Evolutionary conservation across 192 early-diverging fungal genomes (phyloP).

Genomic region (Thamnidium elegans): DNA sequence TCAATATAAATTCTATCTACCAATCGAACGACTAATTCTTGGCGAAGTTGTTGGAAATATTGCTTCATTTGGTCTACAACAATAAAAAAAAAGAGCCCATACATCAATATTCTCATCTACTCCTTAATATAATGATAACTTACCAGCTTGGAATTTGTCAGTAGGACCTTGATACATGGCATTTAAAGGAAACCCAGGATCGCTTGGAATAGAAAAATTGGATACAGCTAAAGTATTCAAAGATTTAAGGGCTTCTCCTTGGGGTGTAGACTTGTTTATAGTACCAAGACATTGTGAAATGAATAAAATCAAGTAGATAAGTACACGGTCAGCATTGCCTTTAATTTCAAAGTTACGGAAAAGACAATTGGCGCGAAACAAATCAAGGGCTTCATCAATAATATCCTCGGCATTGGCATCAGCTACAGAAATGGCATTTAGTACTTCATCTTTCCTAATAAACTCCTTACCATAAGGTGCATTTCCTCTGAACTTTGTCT

Average conservation of each 20-base stretch:
- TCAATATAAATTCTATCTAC: conserved; percentile 75
- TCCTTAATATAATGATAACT: background rate
- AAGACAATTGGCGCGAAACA: conserved; percentile 95
- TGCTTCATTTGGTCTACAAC: conserved; percentile 70
- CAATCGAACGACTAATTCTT: conserved; percentile 80
- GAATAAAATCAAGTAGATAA: conserved; percentile 93
- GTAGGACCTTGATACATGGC: conserved; percentile 75
- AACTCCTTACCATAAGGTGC: conserved; percentile 52
- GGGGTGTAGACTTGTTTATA: conserved; percentile 49
- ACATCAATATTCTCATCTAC: background rate
- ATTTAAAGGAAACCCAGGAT: conserved; percentile 90
- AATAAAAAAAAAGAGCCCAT: no score
- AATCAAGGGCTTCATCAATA: conserved; percentile 89
- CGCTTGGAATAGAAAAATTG: conserved; percentile 92
- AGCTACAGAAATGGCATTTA: conserved; percentile 31
- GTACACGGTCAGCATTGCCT: conserved; percentile 84
- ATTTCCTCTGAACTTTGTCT: conserved; percentile 83
- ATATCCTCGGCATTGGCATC: conserved; percentile 72
- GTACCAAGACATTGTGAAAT: conserved; percentile 81
- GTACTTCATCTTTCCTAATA: background rate
- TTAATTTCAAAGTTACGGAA: conserved; percentile 99
- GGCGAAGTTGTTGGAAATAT: conserved; percentile 88
- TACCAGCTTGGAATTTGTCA: conserved; percentile 74
- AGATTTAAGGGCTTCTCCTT: conserved; percentile 72
- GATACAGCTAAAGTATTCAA: conserved; percentile 85